Evolutionary conservation across 2,329 filamentous ascomycete species (phyloP).

Genomic region (Pyrenophora teres): DNA sequence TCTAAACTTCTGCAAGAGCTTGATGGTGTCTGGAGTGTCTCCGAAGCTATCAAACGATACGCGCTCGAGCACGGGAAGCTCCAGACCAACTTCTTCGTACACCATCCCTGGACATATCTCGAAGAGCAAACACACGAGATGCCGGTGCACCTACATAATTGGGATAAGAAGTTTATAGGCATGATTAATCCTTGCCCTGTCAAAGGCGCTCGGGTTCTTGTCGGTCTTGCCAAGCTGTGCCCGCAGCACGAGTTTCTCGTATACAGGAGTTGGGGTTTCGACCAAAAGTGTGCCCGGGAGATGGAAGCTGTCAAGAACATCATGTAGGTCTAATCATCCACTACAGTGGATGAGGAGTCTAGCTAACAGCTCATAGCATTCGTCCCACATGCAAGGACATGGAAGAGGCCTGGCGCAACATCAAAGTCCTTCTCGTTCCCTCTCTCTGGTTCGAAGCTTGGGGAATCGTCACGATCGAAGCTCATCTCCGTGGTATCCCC

Average conservation of each 20-base stretch:
- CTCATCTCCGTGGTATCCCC: constrained; percentile 7
- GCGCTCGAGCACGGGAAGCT: constrained; percentile 3
- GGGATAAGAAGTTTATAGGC: neutral
- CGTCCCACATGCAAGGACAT: constrained; percentile 4
- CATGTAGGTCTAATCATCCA: neutral
- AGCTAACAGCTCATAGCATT: neutral
- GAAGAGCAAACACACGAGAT: neutral
- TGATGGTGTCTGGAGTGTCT: constrained; percentile 6
- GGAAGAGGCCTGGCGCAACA: constrained; percentile 7
- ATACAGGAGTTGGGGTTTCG: constrained; percentile 9
- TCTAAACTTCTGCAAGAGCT: neutral
- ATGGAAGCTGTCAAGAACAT: neutral
- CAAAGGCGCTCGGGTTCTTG: neutral
- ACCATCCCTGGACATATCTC: neutral
- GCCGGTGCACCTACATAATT: neutral
- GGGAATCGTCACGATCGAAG: constrained; percentile 9
- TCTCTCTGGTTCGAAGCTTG: constrained; percentile 11
- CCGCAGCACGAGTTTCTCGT: constrained; percentile 5
- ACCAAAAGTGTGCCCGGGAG: neutral
- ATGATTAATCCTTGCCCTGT: constrained; percentile 3
- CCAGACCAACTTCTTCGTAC: neutral
- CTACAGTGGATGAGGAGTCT: neutral
- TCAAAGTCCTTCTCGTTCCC: constrained; percentile 7
- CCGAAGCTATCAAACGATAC: neutral
- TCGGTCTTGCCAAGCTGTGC: neutral